These are phyloP conservation scores for Pascua guehoae DNA, from an alignment of 1,284 basidiomycete species.

Conservation along the genomic window DNA sequence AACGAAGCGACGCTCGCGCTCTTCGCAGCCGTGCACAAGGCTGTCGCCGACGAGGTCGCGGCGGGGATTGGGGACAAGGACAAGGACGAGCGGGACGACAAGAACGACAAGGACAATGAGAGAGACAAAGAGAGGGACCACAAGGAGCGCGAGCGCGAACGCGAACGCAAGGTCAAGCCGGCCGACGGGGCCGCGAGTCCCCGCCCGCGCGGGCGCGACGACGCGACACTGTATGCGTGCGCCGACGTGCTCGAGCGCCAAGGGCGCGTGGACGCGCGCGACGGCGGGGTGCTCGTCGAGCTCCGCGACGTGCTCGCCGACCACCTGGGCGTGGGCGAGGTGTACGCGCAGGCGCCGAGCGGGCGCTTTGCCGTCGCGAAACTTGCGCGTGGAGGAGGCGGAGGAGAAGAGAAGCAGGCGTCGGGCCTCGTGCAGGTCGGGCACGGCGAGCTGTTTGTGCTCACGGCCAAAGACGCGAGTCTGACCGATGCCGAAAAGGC, in stretches of 20 bases:
- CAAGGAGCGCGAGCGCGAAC: too few relatives aligned
- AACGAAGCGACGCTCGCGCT: background rate
- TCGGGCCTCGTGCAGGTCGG: background rate
- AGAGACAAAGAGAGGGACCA: background rate
- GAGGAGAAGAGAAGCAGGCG: background rate
- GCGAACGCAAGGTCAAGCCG: background rate
- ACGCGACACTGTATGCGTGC: slow-evolving; percentile 13
- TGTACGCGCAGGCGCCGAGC: slow-evolving; percentile 24
- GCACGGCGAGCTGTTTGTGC: slow-evolving; percentile 26
- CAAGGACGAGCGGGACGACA: background rate
- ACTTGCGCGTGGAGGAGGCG: slow-evolving; percentile 1
- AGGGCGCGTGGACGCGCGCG: slow-evolving; percentile 19
- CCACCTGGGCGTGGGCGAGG: slow-evolving; percentile 11
- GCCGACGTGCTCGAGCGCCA: slow-evolving; percentile 1
- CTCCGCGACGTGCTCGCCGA: slow-evolving; percentile 1
- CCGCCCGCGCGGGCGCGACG: background rate
- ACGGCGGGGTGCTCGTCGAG: slow-evolving; percentile 10
- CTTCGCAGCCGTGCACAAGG: background rate
- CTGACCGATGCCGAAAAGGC: slow-evolving; percentile 42
- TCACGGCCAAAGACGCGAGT: slow-evolving; percentile 35
- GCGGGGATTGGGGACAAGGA: background rate
- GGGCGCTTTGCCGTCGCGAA: slow-evolving; percentile 30
- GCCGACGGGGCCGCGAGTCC: background rate
- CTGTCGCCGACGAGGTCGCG: background rate
- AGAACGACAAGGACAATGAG: background rate